Base-by-base conservation (phyloP, 2,329 filamentous ascomycete species). In the Trichoderma sp. region DNA sequence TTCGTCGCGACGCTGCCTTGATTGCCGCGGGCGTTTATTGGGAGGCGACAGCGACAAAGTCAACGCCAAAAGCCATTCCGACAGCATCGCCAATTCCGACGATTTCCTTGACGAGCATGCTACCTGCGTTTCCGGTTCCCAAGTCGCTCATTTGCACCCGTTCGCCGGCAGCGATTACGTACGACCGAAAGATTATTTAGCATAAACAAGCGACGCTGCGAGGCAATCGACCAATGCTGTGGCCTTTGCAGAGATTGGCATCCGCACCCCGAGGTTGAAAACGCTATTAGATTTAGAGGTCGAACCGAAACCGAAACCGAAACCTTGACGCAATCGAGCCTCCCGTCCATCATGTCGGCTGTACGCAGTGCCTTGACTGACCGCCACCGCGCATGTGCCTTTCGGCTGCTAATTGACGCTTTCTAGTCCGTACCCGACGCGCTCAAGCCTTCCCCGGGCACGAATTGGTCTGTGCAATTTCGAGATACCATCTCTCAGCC, bases 401-500 rank as follows among this genome's bases (percentile, higher is more conserved):
- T 56, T n/a, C 27, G 22, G 19, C 58, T 53, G 19, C 61, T 35
- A 65, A 67, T 57, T 39, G 45, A 45, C 63, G 68, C 64, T 68
- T 70, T 4, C 64, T 67, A 76, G 73, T 70, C 76, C 48, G 68
- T 74, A 57, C 71, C 77, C 56, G 73, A 72, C 68, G 70, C 76
- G 71, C 69, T 70, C 22, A 70, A 67, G 19, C 70, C 71, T 29
- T 71, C 74, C 52, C 73, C 76, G 56, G 69, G 73, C 37, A 68
- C 74, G 68, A 71, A 70, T 45, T 72, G 72, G 34, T 61, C 74
- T 22, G 61, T 76, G 32, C 80, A 81, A 34, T 71, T 85, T 63
- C 80, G 78, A 56, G 81, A 84, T 61, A 80, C 83, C 69, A 67
- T 97, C 70, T 90, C 93, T 10, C 91, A 97, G 71, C 94, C 94